phyloP scores from a whole-genome alignment of 1,284 basidiomycete genomes.

The Cryptococcus neoformans region DNA sequence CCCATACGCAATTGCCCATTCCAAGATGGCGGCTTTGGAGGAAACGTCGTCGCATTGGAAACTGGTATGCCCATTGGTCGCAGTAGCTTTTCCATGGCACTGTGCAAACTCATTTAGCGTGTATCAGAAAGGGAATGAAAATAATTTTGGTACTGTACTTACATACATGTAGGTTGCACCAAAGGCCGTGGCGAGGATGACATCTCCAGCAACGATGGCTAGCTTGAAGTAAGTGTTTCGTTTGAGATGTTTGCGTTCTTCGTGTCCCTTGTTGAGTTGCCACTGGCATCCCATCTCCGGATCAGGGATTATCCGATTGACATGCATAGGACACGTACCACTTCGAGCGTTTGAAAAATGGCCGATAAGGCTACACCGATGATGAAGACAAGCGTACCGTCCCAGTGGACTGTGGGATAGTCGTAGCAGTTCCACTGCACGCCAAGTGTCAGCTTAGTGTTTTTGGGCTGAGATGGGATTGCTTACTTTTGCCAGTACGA shows the following conservation, averaged over 20 bases:
- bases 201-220: slow-evolving; percentile 46
- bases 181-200: slow-evolving; percentile 51
- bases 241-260: slow-evolving; percentile 48
- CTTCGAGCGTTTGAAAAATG: slow-evolving; percentile 52
- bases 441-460: not conserved
- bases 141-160: slow-evolving; percentile 8
- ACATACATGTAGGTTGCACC: slow-evolving; percentile 47
- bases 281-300: slow-evolving; percentile 20
- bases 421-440: slow-evolving; percentile 48
- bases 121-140: not conserved
- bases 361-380: slow-evolving; percentile 52
- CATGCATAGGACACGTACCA: slow-evolving; percentile 28
- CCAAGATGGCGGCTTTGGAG: slow-evolving; percentile 49
- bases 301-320: not conserved
- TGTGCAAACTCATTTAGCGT: not conserved
- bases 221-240: slow-evolving; percentile 52
- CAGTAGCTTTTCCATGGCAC: slow-evolving; percentile 28
- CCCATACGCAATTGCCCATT: slow-evolving; percentile 51
- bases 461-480: not conserved
- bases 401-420: slow-evolving; percentile 52
- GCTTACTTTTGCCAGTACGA: slow-evolving; percentile 49
- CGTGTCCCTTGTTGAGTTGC: slow-evolving; percentile 49
- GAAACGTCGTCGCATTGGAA: slow-evolving; percentile 48
- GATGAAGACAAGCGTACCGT: slow-evolving; percentile 53
- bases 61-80: slow-evolving; percentile 15